phyloP scores from a whole-genome alignment of 768 basidiomycete genomes.

The Kwoniella heveanensis region DNA sequence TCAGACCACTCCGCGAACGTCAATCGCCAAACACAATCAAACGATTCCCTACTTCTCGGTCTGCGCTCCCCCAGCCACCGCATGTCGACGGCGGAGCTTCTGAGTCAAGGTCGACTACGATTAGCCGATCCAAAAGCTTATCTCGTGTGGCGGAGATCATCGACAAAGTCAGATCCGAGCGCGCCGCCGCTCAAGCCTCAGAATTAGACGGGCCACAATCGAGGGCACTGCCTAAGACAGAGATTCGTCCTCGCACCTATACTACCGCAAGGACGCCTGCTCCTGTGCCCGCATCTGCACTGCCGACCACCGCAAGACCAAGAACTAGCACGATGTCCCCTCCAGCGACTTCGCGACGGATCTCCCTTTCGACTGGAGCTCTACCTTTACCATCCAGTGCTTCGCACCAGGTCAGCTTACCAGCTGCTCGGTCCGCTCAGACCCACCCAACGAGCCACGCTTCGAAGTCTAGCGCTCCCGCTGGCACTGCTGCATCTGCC shows the following conservation, averaged over 20 bases:
- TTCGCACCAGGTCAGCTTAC: conserved; percentile 9
- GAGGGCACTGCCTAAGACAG: conserved; percentile 11
- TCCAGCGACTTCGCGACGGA: conserved; percentile 15
- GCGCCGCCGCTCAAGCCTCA: neutral
- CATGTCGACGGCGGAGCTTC: neutral
- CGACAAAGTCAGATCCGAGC: conserved; percentile 17
- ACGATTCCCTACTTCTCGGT: neutral
- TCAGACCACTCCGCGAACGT: neutral
- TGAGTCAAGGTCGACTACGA: neutral
- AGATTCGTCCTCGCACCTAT: conserved; percentile 3
- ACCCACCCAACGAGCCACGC: neutral
- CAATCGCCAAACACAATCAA: neutral
- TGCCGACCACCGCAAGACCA: conserved; percentile 1
- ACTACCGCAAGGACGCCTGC: conserved; percentile 6
- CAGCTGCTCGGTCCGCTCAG: neutral
- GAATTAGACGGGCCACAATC: neutral
- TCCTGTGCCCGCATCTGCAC: neutral
- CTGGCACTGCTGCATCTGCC: neutral
- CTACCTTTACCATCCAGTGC: conserved; percentile 28
- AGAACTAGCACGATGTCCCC: conserved; percentile 12
- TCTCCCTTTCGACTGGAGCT: conserved; percentile 40
- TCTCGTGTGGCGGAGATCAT: conserved; percentile 25
- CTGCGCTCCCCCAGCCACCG: neutral
- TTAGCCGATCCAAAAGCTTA: conserved; percentile 22
- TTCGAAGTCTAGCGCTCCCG: neutral